Percentiles rank a stretch among this genome's conserved stretches.
Evolutionary conservation across 2,329 filamentous ascomycete genomes (phyloP).

Genomic region (Hypoxylon sp.): DNA sequence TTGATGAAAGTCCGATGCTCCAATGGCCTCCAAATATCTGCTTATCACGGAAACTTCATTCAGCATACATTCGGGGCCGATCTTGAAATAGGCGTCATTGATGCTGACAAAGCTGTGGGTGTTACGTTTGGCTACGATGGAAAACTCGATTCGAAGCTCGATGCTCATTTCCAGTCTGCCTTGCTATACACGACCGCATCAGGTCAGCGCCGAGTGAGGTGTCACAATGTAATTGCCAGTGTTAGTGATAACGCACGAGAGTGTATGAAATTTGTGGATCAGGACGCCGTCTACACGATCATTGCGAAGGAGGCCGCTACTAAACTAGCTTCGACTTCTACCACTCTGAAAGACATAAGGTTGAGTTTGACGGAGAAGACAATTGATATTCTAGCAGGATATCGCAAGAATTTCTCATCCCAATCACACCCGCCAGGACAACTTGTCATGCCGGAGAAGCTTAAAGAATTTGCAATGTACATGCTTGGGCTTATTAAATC

Average conservation of each 20-base stretch:
- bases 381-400: slow-evolving; percentile 90
- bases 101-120: slow-evolving; percentile 92
- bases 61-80: slow-evolving; percentile 96
- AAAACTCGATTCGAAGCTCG: slow-evolving; percentile 95
- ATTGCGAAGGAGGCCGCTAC: slow-evolving; percentile 94
- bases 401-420: slow-evolving; percentile 89
- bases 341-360: slow-evolving; percentile 85
- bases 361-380: slow-evolving; percentile 88
- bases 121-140: slow-evolving; percentile 96
- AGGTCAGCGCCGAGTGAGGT: slow-evolving; percentile 90
- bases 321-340: slow-evolving; percentile 79
- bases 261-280: slow-evolving; percentile 92
- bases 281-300: slow-evolving; percentile 90
- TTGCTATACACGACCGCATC: slow-evolving; percentile 92
- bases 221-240: slow-evolving; percentile 92
- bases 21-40: slow-evolving; percentile 91
- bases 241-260: slow-evolving; percentile 89
- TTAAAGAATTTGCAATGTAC: slow-evolving; percentile 98
- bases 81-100: slow-evolving; percentile 91
- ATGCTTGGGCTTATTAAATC: slow-evolving; percentile 91
- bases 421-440: slow-evolving; percentile 90
- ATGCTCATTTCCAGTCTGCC: slow-evolving; percentile 97
- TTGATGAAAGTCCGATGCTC: slow-evolving; percentile 99
- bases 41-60: slow-evolving; percentile 96
- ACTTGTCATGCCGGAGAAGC: slow-evolving; percentile 92